Evolutionary conservation across 2,329 filamentous ascomycete genomes (phyloP), one percentile per base, ranked within the genome.

Genomic region (Escovopsis weberi): DNA sequence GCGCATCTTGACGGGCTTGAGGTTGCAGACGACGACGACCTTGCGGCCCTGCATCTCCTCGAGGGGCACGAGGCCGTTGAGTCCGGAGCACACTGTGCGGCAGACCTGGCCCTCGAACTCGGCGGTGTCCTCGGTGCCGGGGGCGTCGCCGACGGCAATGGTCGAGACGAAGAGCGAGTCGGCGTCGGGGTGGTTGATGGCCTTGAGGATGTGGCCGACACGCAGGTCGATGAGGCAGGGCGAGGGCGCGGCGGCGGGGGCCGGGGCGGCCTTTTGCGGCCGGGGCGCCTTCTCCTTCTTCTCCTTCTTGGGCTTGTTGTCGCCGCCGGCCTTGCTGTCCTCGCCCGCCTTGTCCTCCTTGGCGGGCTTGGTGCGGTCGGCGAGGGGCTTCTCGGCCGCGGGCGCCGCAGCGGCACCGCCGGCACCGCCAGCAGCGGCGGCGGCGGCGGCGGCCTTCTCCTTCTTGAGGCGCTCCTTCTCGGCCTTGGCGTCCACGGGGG

Each of bases 1-100:
- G 50, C 91, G 85, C 91, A 98, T 98, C 63, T 93, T 98, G 62
- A 96, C 91, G 40, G 91, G 91, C 74, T 98, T 98, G 53, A 98
- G 76, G 66, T 98, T 98, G 72, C 86, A 94, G 19, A 98, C 89
- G 1, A 91, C 85, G 30, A 98, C 76, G 47, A 98, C 85, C 68
- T 93, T 94, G 61, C 91, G 85, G 57, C 80, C 80, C 64, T 98
- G 91, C 91, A 98, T 95, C 63, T 94, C 86, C 62, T 85, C 86
- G 38, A 98, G 73, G 1, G 91, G 91, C 1, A 98, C 68, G 28
- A 95, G 76, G 7, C 91, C 91, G 63, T 94, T 95, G 50, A 98
- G 75, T 26, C 91, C 91, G 2, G 91, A 96, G 75, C 91, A 98
- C 39, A 98, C 89, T 12, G 89, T 98, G 38, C 91, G 84, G 55